Conservation (phyloP, 495 filamentous ascomycete genomes). For the Endocarpon pusillum region DNA sequence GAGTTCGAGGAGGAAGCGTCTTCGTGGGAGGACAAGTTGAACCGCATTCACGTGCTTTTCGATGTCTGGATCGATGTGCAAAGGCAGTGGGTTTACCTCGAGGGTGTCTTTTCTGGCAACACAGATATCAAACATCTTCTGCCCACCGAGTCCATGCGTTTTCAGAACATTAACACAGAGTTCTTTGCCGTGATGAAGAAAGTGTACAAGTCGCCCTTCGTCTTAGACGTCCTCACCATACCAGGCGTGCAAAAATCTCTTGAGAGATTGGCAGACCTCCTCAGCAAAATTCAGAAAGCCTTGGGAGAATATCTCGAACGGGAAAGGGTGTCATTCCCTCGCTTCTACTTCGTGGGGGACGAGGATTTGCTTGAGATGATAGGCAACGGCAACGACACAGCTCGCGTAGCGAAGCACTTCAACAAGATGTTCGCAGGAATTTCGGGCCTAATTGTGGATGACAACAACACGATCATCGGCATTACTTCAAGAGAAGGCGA, state of each 20-base stretch:
- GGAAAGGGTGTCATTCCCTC: slow-evolving; percentile 88
- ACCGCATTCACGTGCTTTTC: slow-evolving; percentile 90
- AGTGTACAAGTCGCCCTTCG: slow-evolving; percentile 83
- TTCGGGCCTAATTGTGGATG: slow-evolving; percentile 76
- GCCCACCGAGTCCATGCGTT: slow-evolving; percentile 85
- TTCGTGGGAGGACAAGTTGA: slow-evolving; percentile 94
- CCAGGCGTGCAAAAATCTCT: slow-evolving; percentile 88
- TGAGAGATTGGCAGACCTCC: slow-evolving; percentile 80
- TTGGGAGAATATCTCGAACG: slow-evolving; percentile 97
- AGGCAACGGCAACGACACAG: slow-evolving; percentile 92
- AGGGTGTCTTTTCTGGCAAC: slow-evolving; percentile 96
- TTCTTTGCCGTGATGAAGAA: slow-evolving; percentile 98
- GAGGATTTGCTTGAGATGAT: slow-evolving; percentile 99
- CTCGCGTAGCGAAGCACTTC: slow-evolving; percentile 92
- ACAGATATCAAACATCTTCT: slow-evolving; percentile 97
- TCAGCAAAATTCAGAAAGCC: slow-evolving; percentile 99
- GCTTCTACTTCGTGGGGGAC: slow-evolving; percentile 98
- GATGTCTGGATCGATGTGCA: slow-evolving; percentile 99
- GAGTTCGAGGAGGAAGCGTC: slow-evolving; percentile 96
- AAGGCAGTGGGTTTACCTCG: slow-evolving; percentile 96
- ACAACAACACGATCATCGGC: slow-evolving; percentile 71
- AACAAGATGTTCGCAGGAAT: slow-evolving; percentile 99
- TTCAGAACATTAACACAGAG: slow-evolving; percentile 97
- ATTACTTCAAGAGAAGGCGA: slow-evolving; percentile 95
- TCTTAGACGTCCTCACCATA: slow-evolving; percentile 89